Conservation (phyloP, 768 basidiomycete species). For the Serpula lacrymans region DNA sequence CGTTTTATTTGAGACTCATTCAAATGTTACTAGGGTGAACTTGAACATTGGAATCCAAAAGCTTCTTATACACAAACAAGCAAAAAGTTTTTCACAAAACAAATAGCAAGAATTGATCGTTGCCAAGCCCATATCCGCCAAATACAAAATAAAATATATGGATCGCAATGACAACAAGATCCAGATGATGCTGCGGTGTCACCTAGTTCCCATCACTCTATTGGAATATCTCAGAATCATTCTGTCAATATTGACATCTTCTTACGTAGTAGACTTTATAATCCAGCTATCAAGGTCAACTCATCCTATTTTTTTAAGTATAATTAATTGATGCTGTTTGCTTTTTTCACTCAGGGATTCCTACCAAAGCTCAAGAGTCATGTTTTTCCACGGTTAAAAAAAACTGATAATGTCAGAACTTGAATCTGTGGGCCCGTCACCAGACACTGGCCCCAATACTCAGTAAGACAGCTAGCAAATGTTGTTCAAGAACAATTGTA, state of each 20-base stretch:
- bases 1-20: too few species aligned
- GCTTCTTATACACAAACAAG: neutral
- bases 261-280: constrained; percentile 27
- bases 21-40: constrained; percentile 9
- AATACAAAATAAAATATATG: constrained; percentile 22
- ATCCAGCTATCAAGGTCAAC: constrained; percentile 15
- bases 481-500: too few species aligned
- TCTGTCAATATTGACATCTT: constrained; percentile 21
- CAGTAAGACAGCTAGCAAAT: too few species aligned
- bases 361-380: too few species aligned
- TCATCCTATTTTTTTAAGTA: too few species aligned
- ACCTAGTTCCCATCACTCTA: neutral
- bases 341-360: too few species aligned
- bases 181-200: neutral
- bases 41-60: constrained; percentile 6
- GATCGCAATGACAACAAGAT: constrained; percentile 3
- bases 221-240: constrained; percentile 2
- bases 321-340: too few species aligned
- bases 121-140: constrained; percentile 4
- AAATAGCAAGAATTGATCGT: constrained; percentile 5
- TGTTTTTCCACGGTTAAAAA: too few species aligned
- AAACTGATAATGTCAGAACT: too few species aligned
- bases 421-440: too few species aligned
- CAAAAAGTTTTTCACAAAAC: constrained; percentile 1
- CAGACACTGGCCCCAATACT: too few species aligned